A percentile compares a stretch with the other conserved stretches of the same genome.
Conservation (phyloP, 306 rosid species). For the Purshia tridentata region DNA sequence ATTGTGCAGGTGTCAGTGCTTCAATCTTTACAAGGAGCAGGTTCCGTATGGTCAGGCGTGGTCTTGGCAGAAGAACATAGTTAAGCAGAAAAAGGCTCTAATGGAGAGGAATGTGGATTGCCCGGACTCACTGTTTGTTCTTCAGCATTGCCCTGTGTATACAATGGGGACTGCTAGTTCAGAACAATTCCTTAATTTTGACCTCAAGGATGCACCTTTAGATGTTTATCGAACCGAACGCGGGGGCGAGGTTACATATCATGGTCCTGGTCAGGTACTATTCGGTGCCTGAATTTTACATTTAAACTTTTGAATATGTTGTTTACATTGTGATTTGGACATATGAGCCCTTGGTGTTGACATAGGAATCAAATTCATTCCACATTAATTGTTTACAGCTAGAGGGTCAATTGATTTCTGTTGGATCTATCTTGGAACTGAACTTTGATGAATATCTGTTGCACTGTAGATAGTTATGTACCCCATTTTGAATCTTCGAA, state of each 20-base stretch:
- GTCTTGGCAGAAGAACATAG: constrained; percentile 48
- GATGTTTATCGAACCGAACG: constrained; percentile 48
- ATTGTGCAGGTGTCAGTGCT: constrained; percentile 61
- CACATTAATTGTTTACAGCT: too few relatives aligned
- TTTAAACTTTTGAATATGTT: too few relatives aligned
- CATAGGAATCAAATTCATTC: too few relatives aligned
- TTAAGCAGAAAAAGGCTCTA: constrained; percentile 34
- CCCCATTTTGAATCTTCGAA: constrained; percentile 83
- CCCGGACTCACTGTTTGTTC: constrained; percentile 37
- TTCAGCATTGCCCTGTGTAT: constrained; percentile 50
- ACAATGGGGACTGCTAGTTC: constrained; percentile 46
- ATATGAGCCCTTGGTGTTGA: too few relatives aligned
- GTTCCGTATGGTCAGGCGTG: constrained; percentile 58
- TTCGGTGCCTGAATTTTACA: too few relatives aligned
- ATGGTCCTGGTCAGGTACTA: constrained; percentile 64
- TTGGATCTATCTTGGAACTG: too few relatives aligned
- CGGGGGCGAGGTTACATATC: constrained; percentile 53
- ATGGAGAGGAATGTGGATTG: constrained; percentile 32
- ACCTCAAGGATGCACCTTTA: constrained; percentile 36
- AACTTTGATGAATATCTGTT: constrained; percentile 24
- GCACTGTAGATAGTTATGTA: constrained; percentile 70
- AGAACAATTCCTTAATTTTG: constrained; percentile 40
- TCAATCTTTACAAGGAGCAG: constrained; percentile 55
- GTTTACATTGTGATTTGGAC: too few relatives aligned
- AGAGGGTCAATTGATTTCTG: too few relatives aligned